Percentiles rank a stretch among this genome's conserved stretches.
Evolutionary conservation across 176 grass and related monocot species (phyloP).

Genomic region (Paspalum vaginatum): DNA sequence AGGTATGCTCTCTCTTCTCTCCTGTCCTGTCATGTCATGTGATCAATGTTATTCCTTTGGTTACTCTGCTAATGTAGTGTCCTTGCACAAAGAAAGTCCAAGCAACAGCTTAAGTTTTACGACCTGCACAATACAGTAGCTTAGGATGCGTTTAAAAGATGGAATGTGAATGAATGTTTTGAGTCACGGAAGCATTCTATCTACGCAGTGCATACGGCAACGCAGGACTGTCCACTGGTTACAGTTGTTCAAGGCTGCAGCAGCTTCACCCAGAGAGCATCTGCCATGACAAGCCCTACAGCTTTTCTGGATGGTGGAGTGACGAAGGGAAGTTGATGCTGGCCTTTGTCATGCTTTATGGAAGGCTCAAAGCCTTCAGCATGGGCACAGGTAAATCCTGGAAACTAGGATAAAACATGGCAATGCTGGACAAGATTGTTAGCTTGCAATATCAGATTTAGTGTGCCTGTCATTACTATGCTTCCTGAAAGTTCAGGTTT

Average conservation of each 20-base stretch:
- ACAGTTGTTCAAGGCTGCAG: slow-evolving; percentile 65
- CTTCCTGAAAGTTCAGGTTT: slow-evolving; percentile 23
- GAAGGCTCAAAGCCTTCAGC: slow-evolving; percentile 57
- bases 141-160: too few relatives aligned
- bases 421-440: slow-evolving; percentile 6
- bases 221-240: slow-evolving; percentile 49
- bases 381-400: slow-evolving; percentile 46
- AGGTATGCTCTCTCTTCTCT: too few relatives aligned
- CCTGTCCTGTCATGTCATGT: too few relatives aligned
- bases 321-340: slow-evolving; percentile 52
- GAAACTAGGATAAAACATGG: slow-evolving; percentile 37
- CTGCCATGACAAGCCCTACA: slow-evolving; percentile 49
- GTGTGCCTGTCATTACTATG: background rate
- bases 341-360: slow-evolving; percentile 60
- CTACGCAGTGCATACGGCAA: too few relatives aligned
- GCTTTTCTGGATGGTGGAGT: slow-evolving; percentile 63
- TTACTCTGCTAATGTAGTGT: too few relatives aligned
- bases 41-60: too few relatives aligned
- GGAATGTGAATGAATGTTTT: too few relatives aligned
- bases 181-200: too few relatives aligned
- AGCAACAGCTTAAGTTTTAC: too few relatives aligned
- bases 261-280: slow-evolving; percentile 23
- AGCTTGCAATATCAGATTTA: background rate
- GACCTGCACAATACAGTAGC: too few relatives aligned
- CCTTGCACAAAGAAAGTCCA: too few relatives aligned